These are phyloP conservation scores for Hibiscus syriacus DNA, from an alignment of 345 rosid species.

Conservation along the genomic window DNA sequence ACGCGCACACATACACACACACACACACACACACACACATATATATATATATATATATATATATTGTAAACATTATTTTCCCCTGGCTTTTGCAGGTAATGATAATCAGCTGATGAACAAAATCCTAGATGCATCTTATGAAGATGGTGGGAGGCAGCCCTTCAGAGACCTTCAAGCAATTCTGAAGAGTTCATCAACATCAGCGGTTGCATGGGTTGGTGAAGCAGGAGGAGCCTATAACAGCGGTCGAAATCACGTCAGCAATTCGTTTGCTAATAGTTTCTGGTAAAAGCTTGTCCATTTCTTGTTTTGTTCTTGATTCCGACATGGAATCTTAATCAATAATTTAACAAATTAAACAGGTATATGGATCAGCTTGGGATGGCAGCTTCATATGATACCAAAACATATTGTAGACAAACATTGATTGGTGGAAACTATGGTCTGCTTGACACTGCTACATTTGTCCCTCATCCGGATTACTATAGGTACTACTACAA, in stretches of 20 bases:
- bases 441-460: background rate
- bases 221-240: too few species aligned
- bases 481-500: background rate
- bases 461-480: background rate
- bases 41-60: too few species aligned
- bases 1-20: too few species aligned
- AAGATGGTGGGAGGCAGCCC: background rate
- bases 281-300: too few species aligned
- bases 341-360: background rate
- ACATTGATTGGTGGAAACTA: too few species aligned
- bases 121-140: background rate
- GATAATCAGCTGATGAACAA: background rate
- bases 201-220: too few species aligned
- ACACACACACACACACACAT: too few species aligned
- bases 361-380: background rate
- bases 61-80: too few species aligned
- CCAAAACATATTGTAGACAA: background rate
- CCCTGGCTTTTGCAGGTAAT: background rate
- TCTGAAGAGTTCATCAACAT: too few species aligned
- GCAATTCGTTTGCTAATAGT: slow-evolving; percentile 34
- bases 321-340: too few species aligned
- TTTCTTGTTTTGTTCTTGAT: too few species aligned
- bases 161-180: background rate
- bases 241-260: background rate
- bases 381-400: background rate